Conservation (phyloP, 257 asterid genomes). For the Fraxinus cuspidata region DNA sequence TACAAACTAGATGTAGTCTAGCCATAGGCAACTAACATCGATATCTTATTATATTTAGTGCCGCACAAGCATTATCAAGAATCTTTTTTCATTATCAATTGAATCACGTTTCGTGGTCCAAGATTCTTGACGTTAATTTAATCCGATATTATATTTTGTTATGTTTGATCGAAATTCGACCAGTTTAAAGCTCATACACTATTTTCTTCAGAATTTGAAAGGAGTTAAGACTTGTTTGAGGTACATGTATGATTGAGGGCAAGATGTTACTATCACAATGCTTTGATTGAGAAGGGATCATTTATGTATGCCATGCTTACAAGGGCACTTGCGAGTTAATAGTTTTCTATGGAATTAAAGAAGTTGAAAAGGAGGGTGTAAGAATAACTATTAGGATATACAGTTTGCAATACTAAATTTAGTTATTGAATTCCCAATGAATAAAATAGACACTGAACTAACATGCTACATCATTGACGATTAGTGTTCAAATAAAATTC, state of each 20-base stretch:
- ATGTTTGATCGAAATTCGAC: not conserved
- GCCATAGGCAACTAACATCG: no score
- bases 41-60: no score
- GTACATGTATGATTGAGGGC: not conserved
- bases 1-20: no score
- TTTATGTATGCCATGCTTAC: not conserved
- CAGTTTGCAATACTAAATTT: no score
- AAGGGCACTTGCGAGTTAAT: not conserved
- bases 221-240: not conserved
- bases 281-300: not conserved
- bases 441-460: slow-evolving; percentile 6
- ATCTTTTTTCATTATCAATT: no score
- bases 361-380: not conserved
- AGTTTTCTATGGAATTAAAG: not conserved
- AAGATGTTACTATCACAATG: not conserved
- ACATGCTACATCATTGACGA: slow-evolving; percentile 20
- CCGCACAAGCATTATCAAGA: no score
- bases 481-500: slow-evolving; percentile 7
- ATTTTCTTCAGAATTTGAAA: not conserved
- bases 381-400: not conserved
- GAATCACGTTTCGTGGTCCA: no score
- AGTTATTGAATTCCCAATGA: not conserved
- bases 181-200: not conserved
- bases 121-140: not conserved
- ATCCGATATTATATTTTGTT: not conserved